These are phyloP conservation scores for Pseudoturritis turrita DNA, from an alignment of 345 rosid genomes.

Conservation along the genomic window DNA sequence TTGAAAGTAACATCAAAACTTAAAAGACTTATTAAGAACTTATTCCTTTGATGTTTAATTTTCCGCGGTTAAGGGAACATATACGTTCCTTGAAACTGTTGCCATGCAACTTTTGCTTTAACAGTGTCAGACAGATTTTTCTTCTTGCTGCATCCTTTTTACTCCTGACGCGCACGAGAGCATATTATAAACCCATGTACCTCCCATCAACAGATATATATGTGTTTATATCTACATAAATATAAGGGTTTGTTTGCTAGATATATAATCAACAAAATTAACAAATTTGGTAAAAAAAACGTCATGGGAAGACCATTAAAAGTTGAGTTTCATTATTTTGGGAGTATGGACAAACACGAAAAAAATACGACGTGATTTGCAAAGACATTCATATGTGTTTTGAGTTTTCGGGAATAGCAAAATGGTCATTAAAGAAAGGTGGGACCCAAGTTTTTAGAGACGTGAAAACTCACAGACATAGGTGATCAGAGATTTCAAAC, in stretches of 20 bases:
- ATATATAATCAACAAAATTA: too few species aligned
- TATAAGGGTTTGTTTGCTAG: background rate
- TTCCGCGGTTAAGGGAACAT: slow-evolving; percentile 15
- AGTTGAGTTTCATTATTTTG: too few species aligned
- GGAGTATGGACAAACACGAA: too few species aligned
- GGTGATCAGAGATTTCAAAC: too few species aligned
- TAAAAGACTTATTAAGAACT: slow-evolving; percentile 6
- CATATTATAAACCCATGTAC: slow-evolving; percentile 10
- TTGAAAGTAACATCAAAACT: background rate
- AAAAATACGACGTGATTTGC: too few species aligned
- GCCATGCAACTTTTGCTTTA: slow-evolving; percentile 53
- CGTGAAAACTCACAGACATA: too few species aligned
- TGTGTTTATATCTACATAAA: background rate
- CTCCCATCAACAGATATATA: background rate
- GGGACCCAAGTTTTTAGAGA: too few species aligned
- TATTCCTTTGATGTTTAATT: background rate
- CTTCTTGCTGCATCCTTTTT: background rate
- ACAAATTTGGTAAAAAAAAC: too few species aligned
- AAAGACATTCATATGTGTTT: too few species aligned
- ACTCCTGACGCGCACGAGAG: slow-evolving; percentile 45
- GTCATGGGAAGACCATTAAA: too few species aligned
- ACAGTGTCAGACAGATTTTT: background rate
- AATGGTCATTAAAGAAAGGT: too few species aligned
- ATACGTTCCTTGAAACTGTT: slow-evolving; percentile 44
- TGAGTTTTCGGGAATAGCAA: too few species aligned